These are phyloP conservation scores for Triadica sebifera DNA, from an alignment of 345 rosid genomes.

Conservation along the genomic window DNA sequence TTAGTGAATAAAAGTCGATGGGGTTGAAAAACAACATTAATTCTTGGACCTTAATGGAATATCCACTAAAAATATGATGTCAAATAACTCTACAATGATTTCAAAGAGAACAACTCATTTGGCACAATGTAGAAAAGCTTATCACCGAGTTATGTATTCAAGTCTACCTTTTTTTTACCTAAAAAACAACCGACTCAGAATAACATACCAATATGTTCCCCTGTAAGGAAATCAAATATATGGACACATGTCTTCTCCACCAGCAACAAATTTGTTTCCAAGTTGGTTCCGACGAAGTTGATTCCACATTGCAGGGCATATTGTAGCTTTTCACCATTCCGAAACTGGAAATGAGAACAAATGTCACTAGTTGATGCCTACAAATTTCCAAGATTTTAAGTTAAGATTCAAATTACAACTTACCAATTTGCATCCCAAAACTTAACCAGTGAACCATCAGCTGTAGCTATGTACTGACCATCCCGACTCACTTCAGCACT, in stretches of 20 bases:
- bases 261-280: slow-evolving; percentile 82
- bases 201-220: slow-evolving; percentile 63
- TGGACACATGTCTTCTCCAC: slow-evolving; percentile 94
- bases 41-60: background rate
- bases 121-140: background rate
- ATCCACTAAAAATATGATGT: background rate
- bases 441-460: slow-evolving; percentile 86
- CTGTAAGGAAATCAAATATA: slow-evolving; percentile 72
- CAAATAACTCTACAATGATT: background rate
- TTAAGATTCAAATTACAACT: slow-evolving; percentile 29
- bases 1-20: background rate
- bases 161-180: background rate
- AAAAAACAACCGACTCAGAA: background rate
- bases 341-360: slow-evolving; percentile 46
- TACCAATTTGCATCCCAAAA: slow-evolving; percentile 99
- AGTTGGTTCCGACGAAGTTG: slow-evolving; percentile 77
- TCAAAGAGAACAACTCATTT: background rate
- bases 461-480: slow-evolving; percentile 89
- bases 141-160: background rate
- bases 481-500: slow-evolving; percentile 96
- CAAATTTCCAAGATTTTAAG: background rate
- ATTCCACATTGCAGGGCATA: slow-evolving; percentile 82
- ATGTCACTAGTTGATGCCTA: slow-evolving; percentile 2
- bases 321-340: slow-evolving; percentile 84
- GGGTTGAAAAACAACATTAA: background rate